Evolutionary conservation across 805 yeast species (phyloP), one percentile per base, ranked within the genome.

Genomic region (Zygosaccharomyces lentus): DNA sequence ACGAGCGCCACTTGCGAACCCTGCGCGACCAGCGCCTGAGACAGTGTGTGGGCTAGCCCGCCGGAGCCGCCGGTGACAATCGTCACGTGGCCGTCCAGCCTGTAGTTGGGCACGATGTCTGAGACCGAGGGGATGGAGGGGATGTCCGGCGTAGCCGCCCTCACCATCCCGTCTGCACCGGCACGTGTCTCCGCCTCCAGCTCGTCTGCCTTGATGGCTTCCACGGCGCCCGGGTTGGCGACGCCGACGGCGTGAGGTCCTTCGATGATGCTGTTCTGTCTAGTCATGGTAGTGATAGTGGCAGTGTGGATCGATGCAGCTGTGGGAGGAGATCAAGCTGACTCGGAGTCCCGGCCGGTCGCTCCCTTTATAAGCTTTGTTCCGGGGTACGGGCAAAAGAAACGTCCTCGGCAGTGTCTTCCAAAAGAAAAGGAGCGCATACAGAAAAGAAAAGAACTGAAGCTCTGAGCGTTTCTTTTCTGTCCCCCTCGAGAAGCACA

Each of bases 51-150:
- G 1, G 87, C 82, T 55, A 85, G 70, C 13, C 90, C 91, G 39
- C 93, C 93, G 29, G 88, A 82, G 7, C 90, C 93, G 38, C 93
- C 93, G 30, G 93, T 85, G 52, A 85, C 70, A 37, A 85, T 73
- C 34, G 88, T 87, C 45, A 83, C 71, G 60, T 81, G 78, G 48
- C 84, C 84, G 59, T 81, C 87, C 50, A 82, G 71, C 69, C 86
- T 76, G 65, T 81, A 82, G 46, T 64, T 70, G 51, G 88, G 89
- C 24, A 82, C 74, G 37, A 75, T 68, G 68, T 74, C 74, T 27
- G 69, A 67, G 56, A 58, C 45, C 16, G 48, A 25, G 9, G 61
- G 61, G 24, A 56, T 48, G 13, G 52, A 42, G 12, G 58, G 58
- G 16, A 43, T 44, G 41, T 45, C 50, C 10, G 56, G 60, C n/a